A percentile compares a stretch with the other conserved stretches of the same genome.
These are phyloP conservation scores for Coemansia sp. DNA, from an alignment of 192 early-diverging fungal species.

Conservation along the genomic window DNA sequence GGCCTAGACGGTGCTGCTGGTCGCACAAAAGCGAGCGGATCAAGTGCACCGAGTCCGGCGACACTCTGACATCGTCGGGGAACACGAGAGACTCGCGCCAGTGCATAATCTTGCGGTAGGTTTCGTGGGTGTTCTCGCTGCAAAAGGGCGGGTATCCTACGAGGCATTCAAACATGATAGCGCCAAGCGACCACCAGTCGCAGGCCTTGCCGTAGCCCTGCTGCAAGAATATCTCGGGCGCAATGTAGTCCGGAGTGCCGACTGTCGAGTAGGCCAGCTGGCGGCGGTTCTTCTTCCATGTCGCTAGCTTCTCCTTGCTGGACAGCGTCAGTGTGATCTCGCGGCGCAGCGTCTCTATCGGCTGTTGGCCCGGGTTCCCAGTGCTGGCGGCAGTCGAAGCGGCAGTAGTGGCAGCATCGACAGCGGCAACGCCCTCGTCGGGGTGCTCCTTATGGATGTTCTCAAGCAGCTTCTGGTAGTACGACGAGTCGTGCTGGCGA, in stretches of 20 bases:
- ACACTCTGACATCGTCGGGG: slow-evolving; percentile 91
- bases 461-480: slow-evolving; percentile 82
- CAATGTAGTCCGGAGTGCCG: slow-evolving; percentile 98
- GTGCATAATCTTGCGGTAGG: slow-evolving; percentile 97
- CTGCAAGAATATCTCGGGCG: slow-evolving; percentile 93
- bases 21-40: slow-evolving; percentile 88
- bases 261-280: slow-evolving; percentile 96
- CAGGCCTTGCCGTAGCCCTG: slow-evolving; percentile 96
- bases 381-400: not conserved
- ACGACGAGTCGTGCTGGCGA: slow-evolving; percentile 96
- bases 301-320: slow-evolving; percentile 92
- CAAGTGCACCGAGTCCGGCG: slow-evolving; percentile 87
- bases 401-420: slow-evolving; percentile 24
- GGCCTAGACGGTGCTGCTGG: slow-evolving; percentile 79
- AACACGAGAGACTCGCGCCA: slow-evolving; percentile 90
- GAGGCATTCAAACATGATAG: slow-evolving; percentile 99
- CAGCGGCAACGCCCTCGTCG: slow-evolving; percentile 37
- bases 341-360: slow-evolving; percentile 57
- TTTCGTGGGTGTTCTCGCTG: slow-evolving; percentile 91
- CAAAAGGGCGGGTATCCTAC: slow-evolving; percentile 98
- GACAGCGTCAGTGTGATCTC: slow-evolving; percentile 92
- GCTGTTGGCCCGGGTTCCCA: slow-evolving; percentile 25
- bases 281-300: slow-evolving; percentile 97
- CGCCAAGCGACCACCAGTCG: slow-evolving; percentile 99
- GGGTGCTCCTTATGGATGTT: slow-evolving; percentile 60